Conservation (phyloP, 2,329 filamentous ascomycete species). For the Aspergillus brasiliensis region DNA sequence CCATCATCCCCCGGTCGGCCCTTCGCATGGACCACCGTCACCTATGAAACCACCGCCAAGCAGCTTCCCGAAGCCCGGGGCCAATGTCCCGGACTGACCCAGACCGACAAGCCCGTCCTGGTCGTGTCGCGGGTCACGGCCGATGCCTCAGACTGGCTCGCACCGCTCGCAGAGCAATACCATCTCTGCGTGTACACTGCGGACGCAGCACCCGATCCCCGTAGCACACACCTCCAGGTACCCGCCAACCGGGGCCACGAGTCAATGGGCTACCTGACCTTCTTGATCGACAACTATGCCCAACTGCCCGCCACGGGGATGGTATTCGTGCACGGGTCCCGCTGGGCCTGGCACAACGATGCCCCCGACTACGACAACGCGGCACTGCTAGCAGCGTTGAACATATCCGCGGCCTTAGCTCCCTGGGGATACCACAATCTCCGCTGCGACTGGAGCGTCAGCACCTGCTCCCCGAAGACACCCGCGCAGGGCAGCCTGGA, state of each 20-base stretch:
- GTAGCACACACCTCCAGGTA: conserved; percentile 40
- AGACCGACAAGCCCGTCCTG: conserved; percentile 46
- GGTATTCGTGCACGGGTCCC: conserved; percentile 49
- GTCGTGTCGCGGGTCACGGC: conserved; percentile 46
- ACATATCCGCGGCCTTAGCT: conserved; percentile 43
- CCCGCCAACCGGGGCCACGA: conserved; percentile 52
- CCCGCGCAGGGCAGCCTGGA: conserved; percentile 47
- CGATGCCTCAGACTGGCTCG: conserved; percentile 49
- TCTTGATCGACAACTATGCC: conserved; percentile 51
- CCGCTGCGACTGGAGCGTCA: conserved; percentile 54
- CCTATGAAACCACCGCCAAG: conserved; percentile 44
- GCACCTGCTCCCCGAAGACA: conserved; percentile 39
- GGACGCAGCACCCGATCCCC: conserved; percentile 33
- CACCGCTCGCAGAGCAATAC: conserved; percentile 41
- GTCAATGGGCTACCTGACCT: conserved; percentile 52
- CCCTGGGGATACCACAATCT: conserved; percentile 51
- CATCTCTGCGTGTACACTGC: conserved; percentile 51
- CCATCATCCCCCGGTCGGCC: conserved; percentile 33
- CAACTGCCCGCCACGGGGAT: conserved; percentile 40
- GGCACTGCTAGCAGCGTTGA: conserved; percentile 41
- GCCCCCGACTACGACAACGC: conserved; percentile 49
- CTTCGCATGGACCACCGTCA: conserved; percentile 49
- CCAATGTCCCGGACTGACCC: conserved; percentile 45
- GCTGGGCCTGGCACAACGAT: conserved; percentile 52
- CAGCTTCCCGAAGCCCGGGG: conserved; percentile 41